These are phyloP conservation scores for Pseudomassariella vexata DNA, from an alignment of 2,329 filamentous ascomycete genomes.

Conservation along the genomic window DNA sequence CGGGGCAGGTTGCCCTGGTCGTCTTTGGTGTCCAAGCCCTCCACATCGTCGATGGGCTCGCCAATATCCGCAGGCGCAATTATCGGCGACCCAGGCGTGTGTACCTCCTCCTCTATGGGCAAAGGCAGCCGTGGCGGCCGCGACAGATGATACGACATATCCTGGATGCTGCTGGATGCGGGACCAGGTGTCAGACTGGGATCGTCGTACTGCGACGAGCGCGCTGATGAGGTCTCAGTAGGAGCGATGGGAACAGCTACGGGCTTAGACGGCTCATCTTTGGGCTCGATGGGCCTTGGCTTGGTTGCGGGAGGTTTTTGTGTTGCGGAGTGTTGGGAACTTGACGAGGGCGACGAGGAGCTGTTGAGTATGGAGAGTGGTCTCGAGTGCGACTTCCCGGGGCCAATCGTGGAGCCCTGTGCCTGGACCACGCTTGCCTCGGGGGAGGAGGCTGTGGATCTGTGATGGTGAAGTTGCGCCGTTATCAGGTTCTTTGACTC, in stretches of 20 bases:
- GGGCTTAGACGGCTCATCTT: constrained; percentile 46
- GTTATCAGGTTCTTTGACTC: constrained; percentile 49
- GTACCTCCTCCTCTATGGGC: constrained; percentile 86
- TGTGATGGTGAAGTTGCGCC: constrained; percentile 41
- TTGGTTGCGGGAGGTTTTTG: constrained; percentile 19
- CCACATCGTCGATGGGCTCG: constrained; percentile 46
- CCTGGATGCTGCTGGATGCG: constrained; percentile 53
- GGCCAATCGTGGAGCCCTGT: constrained; percentile 47
- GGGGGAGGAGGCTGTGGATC: constrained; percentile 49
- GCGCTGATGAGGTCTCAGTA: constrained; percentile 20
- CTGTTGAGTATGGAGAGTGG: constrained; percentile 41
- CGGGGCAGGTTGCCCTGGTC: constrained; percentile 42
- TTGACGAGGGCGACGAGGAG: constrained; percentile 32
- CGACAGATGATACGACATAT: constrained; percentile 53
- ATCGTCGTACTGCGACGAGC: constrained; percentile 29
- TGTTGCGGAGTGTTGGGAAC: constrained; percentile 24
- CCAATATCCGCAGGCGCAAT: constrained; percentile 61
- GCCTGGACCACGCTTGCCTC: constrained; percentile 58
- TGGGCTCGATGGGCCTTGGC: constrained; percentile 27
- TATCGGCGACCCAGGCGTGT: constrained; percentile 86
- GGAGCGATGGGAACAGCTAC: constrained; percentile 46
- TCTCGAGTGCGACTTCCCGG: constrained; percentile 40
- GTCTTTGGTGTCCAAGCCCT: constrained; percentile 35
- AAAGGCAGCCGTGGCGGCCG: constrained; percentile 86
- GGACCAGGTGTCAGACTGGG: constrained; percentile 36